These are phyloP conservation scores for Hanseniaspora singularis DNA, from an alignment of 805 yeast species.

Conservation along the genomic window DNA sequence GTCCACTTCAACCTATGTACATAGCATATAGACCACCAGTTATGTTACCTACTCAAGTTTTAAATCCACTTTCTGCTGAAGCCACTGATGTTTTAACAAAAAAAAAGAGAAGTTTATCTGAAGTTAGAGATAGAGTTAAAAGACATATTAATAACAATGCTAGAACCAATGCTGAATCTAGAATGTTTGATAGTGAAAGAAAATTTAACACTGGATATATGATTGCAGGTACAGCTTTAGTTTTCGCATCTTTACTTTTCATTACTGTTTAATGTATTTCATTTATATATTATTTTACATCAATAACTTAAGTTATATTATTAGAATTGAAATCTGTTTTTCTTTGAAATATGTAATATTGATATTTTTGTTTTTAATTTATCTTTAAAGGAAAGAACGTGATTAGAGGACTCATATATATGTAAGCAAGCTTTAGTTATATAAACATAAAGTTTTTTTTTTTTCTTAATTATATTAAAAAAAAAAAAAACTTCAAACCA, in stretches of 20 bases:
- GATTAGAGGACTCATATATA: too few relatives aligned
- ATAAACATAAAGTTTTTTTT: too few relatives aligned
- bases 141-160: conserved; percentile 9
- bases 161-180: conserved; percentile 8
- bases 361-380: too few relatives aligned
- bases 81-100: conserved; percentile 11
- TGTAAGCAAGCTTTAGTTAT: too few relatives aligned
- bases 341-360: too few relatives aligned
- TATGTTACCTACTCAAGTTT: conserved; percentile 87
- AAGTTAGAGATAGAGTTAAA: conserved; percentile 11
- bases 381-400: too few relatives aligned
- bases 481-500: too few relatives aligned
- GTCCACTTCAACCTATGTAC: conserved; percentile 74
- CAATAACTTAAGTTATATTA: too few relatives aligned
- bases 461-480: too few relatives aligned
- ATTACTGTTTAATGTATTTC: not conserved
- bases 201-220: not conserved
- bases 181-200: not conserved
- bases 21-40: conserved; percentile 86
- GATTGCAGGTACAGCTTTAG: conserved; percentile 5
- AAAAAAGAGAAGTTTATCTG: conserved; percentile 1
- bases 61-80: conserved; percentile 53
- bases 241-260: conserved; percentile 1
- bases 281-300: not conserved
- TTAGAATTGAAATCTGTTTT: too few relatives aligned